Base-by-base conservation (phyloP, 2,329 filamentous ascomycete genomes). In the Thermothelomyces thermophilus region DNA sequence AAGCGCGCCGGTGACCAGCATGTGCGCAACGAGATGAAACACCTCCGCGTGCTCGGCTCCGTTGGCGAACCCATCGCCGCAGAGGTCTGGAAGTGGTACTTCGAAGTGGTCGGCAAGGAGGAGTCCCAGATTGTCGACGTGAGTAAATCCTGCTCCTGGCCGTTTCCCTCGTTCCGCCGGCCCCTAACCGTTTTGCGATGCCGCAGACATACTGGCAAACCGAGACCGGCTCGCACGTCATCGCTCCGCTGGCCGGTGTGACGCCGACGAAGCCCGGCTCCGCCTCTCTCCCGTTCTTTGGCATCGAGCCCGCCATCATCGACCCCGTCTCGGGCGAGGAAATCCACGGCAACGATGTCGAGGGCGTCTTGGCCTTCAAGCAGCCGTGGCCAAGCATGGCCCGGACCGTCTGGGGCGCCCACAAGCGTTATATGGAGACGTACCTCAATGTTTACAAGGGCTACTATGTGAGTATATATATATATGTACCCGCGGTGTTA, bases 51-150 rank as follows among this genome's bases (percentile, higher is more conserved):
- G 5, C 76, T 98, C 17, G 93, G 91, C 52, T 95, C 91, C 16
- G 93, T 98, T 51, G 93, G 93, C 60, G 93, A 98, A 74, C 93
- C 93, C 34, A 98, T 98, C 63, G 91, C 93, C 16, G 88, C 91
- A 19, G 93, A 98, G 70, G 87, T 98, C 52, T 98, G 93, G 93
- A 97, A 97, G 73, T 98, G 93, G 93, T 98, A 97, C 73, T 91
- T 90, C 67, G 90, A 97, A 70, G 79, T 86, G 60, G 90, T 98
- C 46, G 93, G 93, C 64, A 94, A 90, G 77, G 85, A 91, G 70
- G 84, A 95, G 69, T 86, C 88, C 42, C 93, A 98, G 65, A 77
- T 98, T 68, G 84, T 96, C 48, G 93, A 98, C 68, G 90, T 95
- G 75, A 79, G 89, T 80, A 17, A 17, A 22, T 8, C 22, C 24